phyloP scores from a whole-genome alignment of 805 yeast species.

The Lipomyces yamadae region DNA sequence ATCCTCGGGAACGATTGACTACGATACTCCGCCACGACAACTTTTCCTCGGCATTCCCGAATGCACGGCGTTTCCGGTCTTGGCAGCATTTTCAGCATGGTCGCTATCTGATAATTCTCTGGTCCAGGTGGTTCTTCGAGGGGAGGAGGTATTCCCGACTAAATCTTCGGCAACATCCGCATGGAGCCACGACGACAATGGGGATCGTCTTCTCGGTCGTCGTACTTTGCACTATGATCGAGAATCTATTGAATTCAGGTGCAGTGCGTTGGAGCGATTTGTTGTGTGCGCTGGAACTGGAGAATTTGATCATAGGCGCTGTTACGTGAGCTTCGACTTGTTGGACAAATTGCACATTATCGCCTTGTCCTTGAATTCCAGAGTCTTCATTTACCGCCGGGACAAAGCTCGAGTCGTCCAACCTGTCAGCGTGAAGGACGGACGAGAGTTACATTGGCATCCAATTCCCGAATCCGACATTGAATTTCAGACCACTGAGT shows the following conservation, averaged over 20 bases:
- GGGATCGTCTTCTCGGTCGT: background rate
- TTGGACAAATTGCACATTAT: conserved; percentile 19
- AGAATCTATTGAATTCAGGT: conserved; percentile 26
- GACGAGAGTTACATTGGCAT: conserved; percentile 22
- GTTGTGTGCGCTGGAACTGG: conserved; percentile 31
- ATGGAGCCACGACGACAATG: background rate
- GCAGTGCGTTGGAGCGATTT: conserved; percentile 11
- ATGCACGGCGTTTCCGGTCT: conserved; percentile 11
- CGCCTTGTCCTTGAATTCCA: conserved; percentile 25
- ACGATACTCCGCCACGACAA: background rate
- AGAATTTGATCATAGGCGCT: conserved; percentile 19
- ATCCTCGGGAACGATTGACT: conserved; percentile 5
- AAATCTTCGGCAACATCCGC: background rate
- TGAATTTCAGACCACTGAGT: background rate
- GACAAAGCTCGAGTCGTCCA: background rate
- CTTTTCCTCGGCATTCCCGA: conserved; percentile 5
- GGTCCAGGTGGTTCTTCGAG: conserved; percentile 28
- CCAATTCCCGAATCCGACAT: conserved; percentile 17
- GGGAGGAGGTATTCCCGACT: conserved; percentile 10
- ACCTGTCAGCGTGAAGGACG: background rate
- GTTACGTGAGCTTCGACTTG: conserved; percentile 23
- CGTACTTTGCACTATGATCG: conserved; percentile 10
- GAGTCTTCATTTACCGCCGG: conserved; percentile 18
- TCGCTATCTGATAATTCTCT: conserved; percentile 17
- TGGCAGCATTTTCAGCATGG: conserved; percentile 27